phyloP scores from a whole-genome alignment of 1,284 basidiomycete species.

The Heterobasidion parviporum region DNA sequence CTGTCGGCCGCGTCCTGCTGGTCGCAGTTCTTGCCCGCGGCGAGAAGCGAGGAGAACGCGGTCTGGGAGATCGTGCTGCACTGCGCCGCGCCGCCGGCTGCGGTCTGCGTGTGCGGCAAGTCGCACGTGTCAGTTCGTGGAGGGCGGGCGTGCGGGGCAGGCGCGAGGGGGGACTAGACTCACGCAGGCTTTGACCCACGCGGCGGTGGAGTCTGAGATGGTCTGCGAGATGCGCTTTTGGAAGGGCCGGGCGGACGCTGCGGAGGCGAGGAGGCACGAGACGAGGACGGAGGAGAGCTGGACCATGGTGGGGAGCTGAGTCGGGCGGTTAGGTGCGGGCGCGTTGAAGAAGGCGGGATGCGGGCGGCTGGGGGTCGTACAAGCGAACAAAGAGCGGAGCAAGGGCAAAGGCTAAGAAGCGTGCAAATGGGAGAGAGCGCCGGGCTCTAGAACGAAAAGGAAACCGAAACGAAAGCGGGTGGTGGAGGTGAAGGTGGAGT shows the following conservation, averaged over 20 bases:
- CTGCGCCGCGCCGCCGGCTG: constrained; percentile 42
- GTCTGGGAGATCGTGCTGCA: constrained; percentile 47
- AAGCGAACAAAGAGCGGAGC: neutral
- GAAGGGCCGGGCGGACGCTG: constrained; percentile 15
- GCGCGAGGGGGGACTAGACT: constrained; percentile 8
- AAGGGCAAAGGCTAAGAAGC: neutral
- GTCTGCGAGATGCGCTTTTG: constrained; percentile 33
- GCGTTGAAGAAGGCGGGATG: neutral
- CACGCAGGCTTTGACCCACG: constrained; percentile 34
- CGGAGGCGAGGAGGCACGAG: constrained; percentile 5
- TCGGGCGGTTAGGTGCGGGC: neutral
- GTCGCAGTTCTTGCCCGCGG: constrained; percentile 45
- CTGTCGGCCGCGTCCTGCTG: constrained; percentile 55
- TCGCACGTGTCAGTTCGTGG: neutral
- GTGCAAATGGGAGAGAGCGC: neutral
- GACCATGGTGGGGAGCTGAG: constrained; percentile 9
- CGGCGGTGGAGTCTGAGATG: constrained; percentile 26
- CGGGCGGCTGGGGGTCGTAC: too few species aligned
- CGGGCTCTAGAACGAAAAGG: neutral
- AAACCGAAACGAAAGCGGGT: neutral
- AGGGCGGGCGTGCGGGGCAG: neutral
- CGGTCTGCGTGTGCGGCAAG: constrained; percentile 16
- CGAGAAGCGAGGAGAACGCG: constrained; percentile 45
- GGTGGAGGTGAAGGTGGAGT: neutral
- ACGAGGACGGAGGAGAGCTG: constrained; percentile 12